Base-by-base conservation (phyloP, 805 yeast genomes). In the Pichia manshurica region DNA sequence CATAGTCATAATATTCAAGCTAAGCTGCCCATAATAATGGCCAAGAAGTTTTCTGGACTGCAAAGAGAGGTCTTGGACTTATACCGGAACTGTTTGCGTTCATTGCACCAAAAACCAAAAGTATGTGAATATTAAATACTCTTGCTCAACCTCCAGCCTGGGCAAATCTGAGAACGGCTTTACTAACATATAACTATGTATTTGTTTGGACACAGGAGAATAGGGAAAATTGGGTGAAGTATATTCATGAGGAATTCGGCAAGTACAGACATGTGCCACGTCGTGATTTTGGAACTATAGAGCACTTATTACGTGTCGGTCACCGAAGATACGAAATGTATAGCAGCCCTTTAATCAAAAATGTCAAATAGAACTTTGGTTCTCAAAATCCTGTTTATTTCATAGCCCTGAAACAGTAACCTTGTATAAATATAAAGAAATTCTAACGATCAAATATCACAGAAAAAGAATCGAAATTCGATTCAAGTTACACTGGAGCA, bases 261-360 rank as follows among this genome's bases (percentile, higher is more conserved):
- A 79, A 79, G 55, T 71, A 81, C 61, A 67, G 71, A 43, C 56
- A 62, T 28, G 65, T 90, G 10, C 79, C 84, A 33, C 82, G 84
- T 62, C 83, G 86, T 56, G 95, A 87, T 54, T 90, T 90, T 62
- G 73, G 83, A 39, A 84, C 96, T 1, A 80, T 90, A 39, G 98
- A 90, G 62, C 89, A 90, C 65, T 70, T 91, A 34, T 64, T 90
- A 36, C 71, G 98, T 49, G 73, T 76, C 3, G 98, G 98, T 4
- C 72, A 76, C 52, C 79, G 82, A 59, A 72, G 84, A 57, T 71
- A 75, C 43, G 95, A 88, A 52, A 77, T 82, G 78, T 85, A 81
- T 55, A 77, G 83, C 55, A 76, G 79, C 53, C 80, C 86, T 1
- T 80, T 76, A 45, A 81, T 90, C 31, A 84, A 82, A 52, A 85